Evolutionary conservation across 140 eudicot genomes (phyloP), one percentile per base, ranked within the genome.

Genomic region (Anethum foeniculum): DNA sequence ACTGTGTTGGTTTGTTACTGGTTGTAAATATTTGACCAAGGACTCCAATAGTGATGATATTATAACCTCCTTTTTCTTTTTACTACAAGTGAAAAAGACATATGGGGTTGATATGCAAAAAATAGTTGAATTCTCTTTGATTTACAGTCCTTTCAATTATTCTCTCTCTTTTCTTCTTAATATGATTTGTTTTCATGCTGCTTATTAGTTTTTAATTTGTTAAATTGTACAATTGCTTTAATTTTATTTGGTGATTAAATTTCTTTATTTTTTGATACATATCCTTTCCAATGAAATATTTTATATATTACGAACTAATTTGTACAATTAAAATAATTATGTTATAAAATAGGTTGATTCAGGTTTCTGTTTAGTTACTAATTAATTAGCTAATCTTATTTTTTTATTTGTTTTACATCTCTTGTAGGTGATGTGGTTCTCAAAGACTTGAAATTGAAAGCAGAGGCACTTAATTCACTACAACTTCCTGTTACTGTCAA

Each of bases 401-500:
- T 39, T 39, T 39, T 39, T 39, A 19, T 9, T 19, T 43, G 8
- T 73, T 73, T 56, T 54, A 51, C 80, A 78, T 71, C 38, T 34
- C 1, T 52, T 83, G 74, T 75, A 95, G 99, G 99, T 80, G 99
- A 95, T 86, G 99, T 95, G 85, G 97, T 95, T 62, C 97, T 95
- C 56, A 95, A 88, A 82, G 99, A 95, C 89, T 86, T 95, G 89
- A 95, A 95, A 81, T 80, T 95, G 75, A 95, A 95, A 85, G 95
- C 99, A 41, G 99, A 95, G 88, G 99, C 99, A 62, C 84, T 92
- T 76, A 95, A 95, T 85, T 86, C 99, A 38, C 82, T 95, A 78
- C 91, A 93, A 78, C 96, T 95, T 80, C 99, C 99, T 6, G 97
- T 95, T 14, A 95, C 92, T 0, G 99, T 92, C 48, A 95, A 92